These are phyloP conservation scores for Arachnopeziza araneosa DNA, from an alignment of 2,329 filamentous ascomycete genomes.

Conservation along the genomic window DNA sequence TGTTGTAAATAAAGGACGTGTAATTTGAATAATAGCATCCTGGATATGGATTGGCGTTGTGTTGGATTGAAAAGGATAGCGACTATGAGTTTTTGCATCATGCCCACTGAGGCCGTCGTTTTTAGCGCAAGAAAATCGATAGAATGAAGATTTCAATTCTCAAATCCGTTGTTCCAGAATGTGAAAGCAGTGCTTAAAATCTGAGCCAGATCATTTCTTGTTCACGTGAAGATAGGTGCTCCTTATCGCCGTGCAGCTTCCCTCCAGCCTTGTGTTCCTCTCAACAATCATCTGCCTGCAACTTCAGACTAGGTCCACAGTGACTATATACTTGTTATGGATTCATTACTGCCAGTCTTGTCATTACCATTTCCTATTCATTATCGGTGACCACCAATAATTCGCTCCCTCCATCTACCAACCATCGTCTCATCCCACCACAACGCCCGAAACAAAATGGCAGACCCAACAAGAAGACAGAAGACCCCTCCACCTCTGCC, in stretches of 20 bases:
- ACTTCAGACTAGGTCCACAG: background rate
- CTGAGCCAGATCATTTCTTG: background rate
- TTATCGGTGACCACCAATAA: no score
- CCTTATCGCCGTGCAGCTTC: background rate
- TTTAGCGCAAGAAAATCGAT: background rate
- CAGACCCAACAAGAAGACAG: no score
- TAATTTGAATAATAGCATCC: background rate
- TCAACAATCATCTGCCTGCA: background rate
- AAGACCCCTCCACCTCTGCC: no score
- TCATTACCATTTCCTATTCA: no score
- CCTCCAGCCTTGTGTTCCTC: background rate
- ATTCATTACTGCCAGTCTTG: no score
- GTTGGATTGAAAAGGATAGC: background rate
- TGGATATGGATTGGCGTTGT: background rate
- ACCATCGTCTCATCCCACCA: background rate
- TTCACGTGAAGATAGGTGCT: background rate
- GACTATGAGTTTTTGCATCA: background rate
- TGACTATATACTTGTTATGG: background rate
- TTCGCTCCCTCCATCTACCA: background rate
- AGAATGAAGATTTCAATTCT: background rate
- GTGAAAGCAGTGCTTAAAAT: background rate
- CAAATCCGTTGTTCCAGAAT: background rate
- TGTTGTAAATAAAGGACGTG: constrained; percentile 11
- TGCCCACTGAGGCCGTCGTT: background rate
- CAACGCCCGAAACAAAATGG: no score